phyloP scores from a whole-genome alignment of 805 yeast genomes.

The Spathaspora gorwiae region DNA sequence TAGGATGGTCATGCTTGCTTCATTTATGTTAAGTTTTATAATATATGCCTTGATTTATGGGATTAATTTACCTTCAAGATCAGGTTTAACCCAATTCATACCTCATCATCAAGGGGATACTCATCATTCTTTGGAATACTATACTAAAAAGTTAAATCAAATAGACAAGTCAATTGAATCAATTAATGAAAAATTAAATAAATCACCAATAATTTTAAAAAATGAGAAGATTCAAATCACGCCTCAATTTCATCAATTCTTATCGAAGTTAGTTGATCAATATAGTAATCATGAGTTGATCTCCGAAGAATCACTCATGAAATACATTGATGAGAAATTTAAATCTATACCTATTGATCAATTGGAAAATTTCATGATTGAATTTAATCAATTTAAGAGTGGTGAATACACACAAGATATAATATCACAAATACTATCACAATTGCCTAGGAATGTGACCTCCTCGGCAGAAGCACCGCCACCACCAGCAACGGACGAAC shows the following conservation, averaged over 20 bases:
- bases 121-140: background rate
- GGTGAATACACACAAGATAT: background rate
- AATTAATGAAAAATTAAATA: background rate
- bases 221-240: conserved; percentile 31
- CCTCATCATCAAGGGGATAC: too few relatives aligned
- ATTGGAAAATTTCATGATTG: background rate
- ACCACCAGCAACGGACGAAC: background rate
- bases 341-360: background rate
- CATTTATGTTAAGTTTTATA: background rate
- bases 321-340: conserved; percentile 3
- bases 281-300: conserved; percentile 5
- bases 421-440: background rate
- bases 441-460: background rate
- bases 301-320: background rate
- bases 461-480: background rate
- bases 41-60: background rate
- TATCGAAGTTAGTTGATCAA: conserved; percentile 29
- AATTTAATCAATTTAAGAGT: background rate
- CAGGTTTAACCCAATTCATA: too few relatives aligned
- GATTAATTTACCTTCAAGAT: too few relatives aligned
- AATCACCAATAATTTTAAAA: conserved; percentile 15
- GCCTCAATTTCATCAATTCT: conserved; percentile 36
- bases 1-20: too few relatives aligned
- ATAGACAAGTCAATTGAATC: background rate
- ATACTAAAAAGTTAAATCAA: background rate